A percentile compares a stretch with the other conserved stretches of the same genome.
Evolutionary conservation across 495 filamentous ascomycete genomes (phyloP).

Genomic region (Penicillium herquei): DNA sequence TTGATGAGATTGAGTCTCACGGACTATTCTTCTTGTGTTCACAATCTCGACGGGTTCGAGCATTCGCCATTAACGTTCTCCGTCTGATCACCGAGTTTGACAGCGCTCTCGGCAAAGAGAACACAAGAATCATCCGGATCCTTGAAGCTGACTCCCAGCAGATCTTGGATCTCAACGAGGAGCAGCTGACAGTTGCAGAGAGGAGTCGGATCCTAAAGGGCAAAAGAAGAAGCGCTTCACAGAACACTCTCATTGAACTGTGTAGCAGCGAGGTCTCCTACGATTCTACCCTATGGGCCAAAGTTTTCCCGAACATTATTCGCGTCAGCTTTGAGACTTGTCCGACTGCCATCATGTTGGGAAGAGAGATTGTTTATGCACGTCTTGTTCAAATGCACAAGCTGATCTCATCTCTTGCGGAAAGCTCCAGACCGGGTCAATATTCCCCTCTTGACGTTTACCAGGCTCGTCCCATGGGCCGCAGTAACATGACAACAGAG

Average conservation of each 20-base stretch:
- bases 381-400: constrained; percentile 90
- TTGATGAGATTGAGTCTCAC: constrained; percentile 96
- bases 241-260: constrained; percentile 86
- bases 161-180: constrained; percentile 90
- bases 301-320: constrained; percentile 94
- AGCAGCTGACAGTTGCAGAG: constrained; percentile 87
- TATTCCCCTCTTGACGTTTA: constrained; percentile 57
- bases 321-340: constrained; percentile 88
- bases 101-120: constrained; percentile 77
- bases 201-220: constrained; percentile 89
- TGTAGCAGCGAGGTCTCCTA: constrained; percentile 95
- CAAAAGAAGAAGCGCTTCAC: constrained; percentile 76
- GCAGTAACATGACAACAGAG: constrained; percentile 75
- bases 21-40: constrained; percentile 98
- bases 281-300: constrained; percentile 94
- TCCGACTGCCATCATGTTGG: constrained; percentile 83
- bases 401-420: constrained; percentile 72
- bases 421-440: constrained; percentile 61
- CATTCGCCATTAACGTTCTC: constrained; percentile 88
- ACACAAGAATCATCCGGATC: constrained; percentile 80
- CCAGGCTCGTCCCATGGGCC: constrained; percentile 42
- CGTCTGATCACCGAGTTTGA: constrained; percentile 94
- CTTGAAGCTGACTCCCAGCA: constrained; percentile 85
- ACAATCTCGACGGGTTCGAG: constrained; percentile 82
- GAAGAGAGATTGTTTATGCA: constrained; percentile 87